Evolutionary conservation across 306 rosid genomes (phyloP).

Genomic region (Gleditsia sinensis): DNA sequence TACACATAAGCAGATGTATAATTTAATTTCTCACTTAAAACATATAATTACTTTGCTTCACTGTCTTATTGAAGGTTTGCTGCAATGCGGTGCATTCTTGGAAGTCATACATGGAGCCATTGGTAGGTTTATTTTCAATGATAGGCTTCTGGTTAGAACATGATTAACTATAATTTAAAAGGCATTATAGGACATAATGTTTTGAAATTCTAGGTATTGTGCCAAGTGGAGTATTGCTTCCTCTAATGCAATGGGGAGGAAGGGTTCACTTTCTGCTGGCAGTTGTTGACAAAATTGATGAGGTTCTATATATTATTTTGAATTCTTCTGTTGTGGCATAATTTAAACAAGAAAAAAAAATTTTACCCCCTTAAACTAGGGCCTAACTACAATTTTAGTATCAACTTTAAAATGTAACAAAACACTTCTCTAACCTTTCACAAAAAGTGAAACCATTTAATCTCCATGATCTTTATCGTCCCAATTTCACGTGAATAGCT

Average conservation of each 20-base stretch:
- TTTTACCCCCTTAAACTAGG: too few relatives aligned
- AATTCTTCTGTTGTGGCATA: neutral
- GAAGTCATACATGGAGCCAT: constrained; percentile 87
- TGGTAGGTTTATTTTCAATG: constrained; percentile 50
- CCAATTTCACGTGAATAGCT: too few relatives aligned
- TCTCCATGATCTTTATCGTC: too few relatives aligned
- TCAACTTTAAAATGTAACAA: too few relatives aligned
- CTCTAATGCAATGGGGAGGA: constrained; percentile 97
- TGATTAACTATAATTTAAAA: neutral
- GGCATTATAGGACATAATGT: neutral
- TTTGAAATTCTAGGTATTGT: constrained; percentile 65
- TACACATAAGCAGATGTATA: neutral
- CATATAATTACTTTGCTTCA: neutral
- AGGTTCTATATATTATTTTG: constrained; percentile 52
- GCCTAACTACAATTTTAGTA: too few relatives aligned
- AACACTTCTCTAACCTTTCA: too few relatives aligned
- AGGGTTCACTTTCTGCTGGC: constrained; percentile 72
- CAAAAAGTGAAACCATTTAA: too few relatives aligned
- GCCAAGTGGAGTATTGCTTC: constrained; percentile 82
- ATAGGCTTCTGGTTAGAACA: neutral
- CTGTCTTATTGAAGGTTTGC: constrained; percentile 52
- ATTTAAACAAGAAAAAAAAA: too few relatives aligned
- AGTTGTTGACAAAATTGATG: constrained; percentile 53
- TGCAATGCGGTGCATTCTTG: constrained; percentile 80
- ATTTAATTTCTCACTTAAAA: neutral